Percentiles rank a stretch among this genome's conserved stretches.
Conservation (phyloP, 2,329 filamentous ascomycete species). For the Neurospora crassa region DNA sequence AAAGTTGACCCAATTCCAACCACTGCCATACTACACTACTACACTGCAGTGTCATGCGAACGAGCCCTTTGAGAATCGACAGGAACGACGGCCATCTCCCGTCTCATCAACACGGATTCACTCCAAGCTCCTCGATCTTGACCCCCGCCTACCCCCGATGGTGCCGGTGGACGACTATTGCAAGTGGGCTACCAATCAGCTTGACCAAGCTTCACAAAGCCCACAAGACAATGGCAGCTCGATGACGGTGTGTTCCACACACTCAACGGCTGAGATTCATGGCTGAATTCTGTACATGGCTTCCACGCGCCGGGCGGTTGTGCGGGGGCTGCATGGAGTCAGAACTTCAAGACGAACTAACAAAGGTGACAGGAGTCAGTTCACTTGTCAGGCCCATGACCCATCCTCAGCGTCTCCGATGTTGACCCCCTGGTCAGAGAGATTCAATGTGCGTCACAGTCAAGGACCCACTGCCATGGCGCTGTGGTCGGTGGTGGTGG, state of each 20-base stretch:
- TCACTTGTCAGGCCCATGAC: not conserved
- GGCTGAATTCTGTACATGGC: not conserved
- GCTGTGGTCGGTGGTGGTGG: not conserved
- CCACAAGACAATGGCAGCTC: not conserved
- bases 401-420: not conserved
- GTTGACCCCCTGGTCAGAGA: not conserved
- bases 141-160: not conserved
- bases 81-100: not conserved
- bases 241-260: not conserved
- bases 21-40: not conserved
- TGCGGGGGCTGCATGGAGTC: not conserved
- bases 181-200: not conserved
- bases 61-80: not conserved
- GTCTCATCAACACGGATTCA: not conserved
- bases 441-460: not conserved
- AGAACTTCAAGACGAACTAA: not conserved
- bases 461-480: not conserved
- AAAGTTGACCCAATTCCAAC: not conserved
- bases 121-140: not conserved
- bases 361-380: not conserved
- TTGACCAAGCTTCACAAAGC: not conserved
- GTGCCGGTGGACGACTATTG: not conserved
- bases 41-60: too few species aligned
- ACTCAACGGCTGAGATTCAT: not conserved
- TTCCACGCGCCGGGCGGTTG: not conserved